Evolutionary conservation across 2,329 filamentous ascomycete species (phyloP), one percentile per base, ranked within the genome.

Genomic region (Alternaria sp.): DNA sequence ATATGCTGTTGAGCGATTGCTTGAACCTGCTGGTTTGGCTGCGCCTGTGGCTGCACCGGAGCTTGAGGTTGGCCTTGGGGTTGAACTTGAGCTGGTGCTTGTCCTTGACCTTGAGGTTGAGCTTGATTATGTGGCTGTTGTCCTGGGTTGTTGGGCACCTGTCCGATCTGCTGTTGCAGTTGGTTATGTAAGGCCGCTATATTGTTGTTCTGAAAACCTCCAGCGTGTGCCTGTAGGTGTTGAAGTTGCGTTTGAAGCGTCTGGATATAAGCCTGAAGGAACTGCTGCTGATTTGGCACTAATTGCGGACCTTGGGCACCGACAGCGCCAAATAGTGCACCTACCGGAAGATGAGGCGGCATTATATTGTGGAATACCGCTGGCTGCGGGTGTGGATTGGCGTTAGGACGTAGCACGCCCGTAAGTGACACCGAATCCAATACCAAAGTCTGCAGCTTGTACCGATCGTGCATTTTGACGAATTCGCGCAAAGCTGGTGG

Each of bases 351-450:
- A 43, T 47, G 56, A 44, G 47, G 57, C 43, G 32, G 36, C 17
- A 40, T 59, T 49, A 25, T 26, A 32, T 36, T 60, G 28, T 60
- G 58, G 6, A 59, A 26, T 17, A 25, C 54, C 36, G 44, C 28
- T 28, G 30, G 59, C 52, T 57, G 57, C 3, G 54, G 59, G 32
- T 62, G 54, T 26, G 46, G 56, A 32, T 69, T 67, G 10, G 30
- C 53, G 17, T 55, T 57, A 17, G 54, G 60, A 44, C 70, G 67
- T 19, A 76, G 65, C 5, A 73, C 52, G 10, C 69, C 74, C 13
- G 86, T 88, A 43, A 92, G 78, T 7, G 90, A 92, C 1, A 92
- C 87, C 0, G 88, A 89, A 67, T 91, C 85, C 3, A 92, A 79
- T 9, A 84, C 84, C 15, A 92, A 74, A 19, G 83, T 84, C 64